Base-by-base conservation (phyloP, 441 rosid genomes). In the Metrosideros polymorpha region DNA sequence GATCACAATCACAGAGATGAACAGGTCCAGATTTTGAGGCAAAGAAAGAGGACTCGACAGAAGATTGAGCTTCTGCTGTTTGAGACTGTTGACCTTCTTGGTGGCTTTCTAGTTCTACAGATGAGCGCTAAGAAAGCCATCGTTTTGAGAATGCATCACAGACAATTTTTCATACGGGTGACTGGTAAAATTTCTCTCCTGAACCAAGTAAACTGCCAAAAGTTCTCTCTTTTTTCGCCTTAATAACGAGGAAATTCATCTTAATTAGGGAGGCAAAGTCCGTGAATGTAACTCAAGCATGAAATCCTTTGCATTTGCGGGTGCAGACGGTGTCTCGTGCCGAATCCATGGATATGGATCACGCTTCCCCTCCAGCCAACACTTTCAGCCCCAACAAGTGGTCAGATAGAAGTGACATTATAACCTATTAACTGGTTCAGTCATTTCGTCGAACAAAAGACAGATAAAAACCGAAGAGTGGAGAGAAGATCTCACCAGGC, bases 401-500 rank as follows among this genome's bases (percentile, higher is more conserved):
- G 27, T 66, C 45, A 66, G 77, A 19, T 45, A 35, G 77, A 66
- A 66, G 77, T 66, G 35, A 35, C 45, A 32, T 0, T 19, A 35
- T 19, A 19, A 35, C 27, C 77, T 2, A 9, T 8, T 10, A 32
- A 63, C 7, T 9, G 77, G 7, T 63, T 19, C 77, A 14, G 57
- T 24, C 57, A 54, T 54, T 54, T 9, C 57, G n/a, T 54, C 12
- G n/a, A 54, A 54, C n/a, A 8, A 54, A 54, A 9, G 24, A 24
- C n/a, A 25, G n/a, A 17, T 22, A 9, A 24, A 9, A 25, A 24
- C 79, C 17, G 15, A 22, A 1, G 39, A 71, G 79, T 12, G 9
- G 49, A 12, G 79, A 22, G 45, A 71, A 39, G 47, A 71, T 25
- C 49, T 71, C 54, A 95, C 99, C 99, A 82, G 99, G 98, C 56